Percentiles rank a stretch among this genome's conserved stretches.
Evolutionary conservation across 2,329 filamentous ascomycete genomes (phyloP).

Genomic region (Herpotrichia juniperi): DNA sequence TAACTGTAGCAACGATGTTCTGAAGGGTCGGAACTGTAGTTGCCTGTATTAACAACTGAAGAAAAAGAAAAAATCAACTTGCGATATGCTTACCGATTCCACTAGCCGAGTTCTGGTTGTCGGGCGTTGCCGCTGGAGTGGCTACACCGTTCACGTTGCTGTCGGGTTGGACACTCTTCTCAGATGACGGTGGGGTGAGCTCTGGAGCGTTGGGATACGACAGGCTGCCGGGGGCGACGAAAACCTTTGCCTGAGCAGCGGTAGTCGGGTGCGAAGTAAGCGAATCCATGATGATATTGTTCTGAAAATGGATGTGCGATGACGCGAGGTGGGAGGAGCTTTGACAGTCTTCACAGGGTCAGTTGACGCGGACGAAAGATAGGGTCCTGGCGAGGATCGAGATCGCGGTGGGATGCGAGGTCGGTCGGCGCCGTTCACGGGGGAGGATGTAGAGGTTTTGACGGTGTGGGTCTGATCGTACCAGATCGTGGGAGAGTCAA

Average conservation of each 20-base stretch:
- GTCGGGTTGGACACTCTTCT: constrained; percentile 66
- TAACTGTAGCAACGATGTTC: constrained; percentile 99
- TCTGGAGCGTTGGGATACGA: constrained; percentile 87
- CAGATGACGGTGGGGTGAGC: constrained; percentile 78
- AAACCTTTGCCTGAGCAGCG: constrained; percentile 88
- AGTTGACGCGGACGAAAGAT: constrained; percentile 29
- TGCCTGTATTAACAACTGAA: constrained; percentile 20
- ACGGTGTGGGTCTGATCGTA: constrained; percentile 47
- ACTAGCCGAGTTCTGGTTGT: constrained; percentile 72
- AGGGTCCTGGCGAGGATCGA: constrained; percentile 33
- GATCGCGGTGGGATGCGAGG: constrained; percentile 38
- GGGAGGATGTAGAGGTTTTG: constrained; percentile 15
- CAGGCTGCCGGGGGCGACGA: constrained; percentile 89
- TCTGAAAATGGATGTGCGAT: constrained; percentile 31
- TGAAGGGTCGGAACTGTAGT: constrained; percentile 50
- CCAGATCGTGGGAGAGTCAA: constrained; percentile 84
- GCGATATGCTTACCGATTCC: constrained; percentile 86
- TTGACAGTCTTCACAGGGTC: constrained; percentile 44
- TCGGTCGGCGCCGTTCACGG: constrained; percentile 36
- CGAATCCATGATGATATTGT: constrained; percentile 69
- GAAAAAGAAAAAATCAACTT: constrained; percentile 31
- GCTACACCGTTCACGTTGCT: constrained; percentile 70
- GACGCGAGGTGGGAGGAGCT: constrained; percentile 28
- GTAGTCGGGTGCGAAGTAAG: constrained; percentile 91
- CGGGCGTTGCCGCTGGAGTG: constrained; percentile 92